Evolutionary conservation across 2,329 filamentous ascomycete genomes (phyloP), one percentile per base, ranked within the genome.

Genomic region (Colletotrichum chlorophyti): DNA sequence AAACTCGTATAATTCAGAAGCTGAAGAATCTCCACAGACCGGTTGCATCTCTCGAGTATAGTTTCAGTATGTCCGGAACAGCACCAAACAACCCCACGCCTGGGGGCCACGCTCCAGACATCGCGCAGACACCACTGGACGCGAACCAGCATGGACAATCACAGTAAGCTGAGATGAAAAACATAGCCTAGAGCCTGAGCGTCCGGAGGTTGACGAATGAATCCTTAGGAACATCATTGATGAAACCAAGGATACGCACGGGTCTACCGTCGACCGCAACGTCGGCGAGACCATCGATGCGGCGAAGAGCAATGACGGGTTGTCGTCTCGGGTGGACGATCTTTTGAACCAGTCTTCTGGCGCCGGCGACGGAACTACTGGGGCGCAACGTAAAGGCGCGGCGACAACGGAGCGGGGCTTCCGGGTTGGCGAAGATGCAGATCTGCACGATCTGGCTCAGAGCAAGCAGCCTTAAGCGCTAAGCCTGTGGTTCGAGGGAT

Each of bases 211-310:
- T n/a, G n/a, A n/a, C n/a, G n/a, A n/a, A n/a, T n/a, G n/a, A n/a
- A n/a, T n/a, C n/a, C n/a, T n/a, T 24, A 63, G 61, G 24, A 62
- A 57, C 26, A 35, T 58, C n/a, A 42, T 58, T 17, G 58, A 63
- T 26, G 52, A 63, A 32, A 61, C 45, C 27, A 58, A 60, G 17
- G 59, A 55, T 15, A 57, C 53, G 11, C 29, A 41, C 7, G 50
- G 50, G 21, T 27, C 41, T 11, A 34, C 32, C 7, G 21, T 23
- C 3, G 50, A 55, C 37, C 43, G 53, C 26, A 45, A 54, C 24
- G 31, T 59, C 23, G 59, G 59, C 8, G 58, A 53, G 29, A 35
- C 31, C 14, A 59, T 48, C n/a, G 53, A 52, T 35, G 43, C 53
- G 17, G 24, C 40, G 12, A 58, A 53, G 8, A 38, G 21, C 12